Percentiles rank a stretch among this genome's conserved stretches.
Conservation (phyloP, 1,284 basidiomycete species). For the Cerioporus squamosus region DNA sequence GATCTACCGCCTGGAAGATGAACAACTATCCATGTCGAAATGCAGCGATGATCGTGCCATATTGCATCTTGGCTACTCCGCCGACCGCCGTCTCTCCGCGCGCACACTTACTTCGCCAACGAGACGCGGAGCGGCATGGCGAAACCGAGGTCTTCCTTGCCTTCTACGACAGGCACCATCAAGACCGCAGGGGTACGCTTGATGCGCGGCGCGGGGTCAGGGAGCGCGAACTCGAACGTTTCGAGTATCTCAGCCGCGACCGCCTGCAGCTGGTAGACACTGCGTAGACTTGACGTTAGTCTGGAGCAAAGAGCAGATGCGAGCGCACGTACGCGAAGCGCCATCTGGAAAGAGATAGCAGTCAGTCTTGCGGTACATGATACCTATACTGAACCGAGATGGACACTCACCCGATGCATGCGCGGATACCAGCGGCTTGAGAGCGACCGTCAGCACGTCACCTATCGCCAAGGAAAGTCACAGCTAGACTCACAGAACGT, state of each 20-base stretch:
- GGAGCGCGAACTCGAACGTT: conserved; percentile 48
- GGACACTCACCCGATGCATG: conserved; percentile 34
- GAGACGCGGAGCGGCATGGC: conserved; percentile 8
- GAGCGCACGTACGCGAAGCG: conserved; percentile 45
- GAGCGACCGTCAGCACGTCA: background rate
- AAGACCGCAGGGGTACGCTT: background rate
- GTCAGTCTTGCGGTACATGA: background rate
- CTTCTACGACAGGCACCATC: background rate
- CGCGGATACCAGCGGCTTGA: conserved; percentile 10
- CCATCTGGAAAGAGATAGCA: conserved; percentile 19
- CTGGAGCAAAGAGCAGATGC: background rate
- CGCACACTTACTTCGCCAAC: background rate
- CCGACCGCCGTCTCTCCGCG: too few species aligned
- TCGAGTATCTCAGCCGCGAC: conserved; percentile 50
- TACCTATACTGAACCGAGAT: too few species aligned
- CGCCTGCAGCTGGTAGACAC: conserved; percentile 50
- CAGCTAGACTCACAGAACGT: conserved; percentile 8
- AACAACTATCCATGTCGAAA: too few species aligned
- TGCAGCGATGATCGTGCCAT: too few species aligned
- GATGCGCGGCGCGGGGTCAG: conserved; percentile 14
- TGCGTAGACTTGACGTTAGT: conserved; percentile 6
- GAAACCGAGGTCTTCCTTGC: background rate
- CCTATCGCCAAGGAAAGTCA: background rate
- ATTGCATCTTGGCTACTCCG: too few species aligned
- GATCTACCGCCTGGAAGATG: too few species aligned